Conservation (phyloP, 139 green algal genomes). For the Chlamydomonas eustigma region DNA sequence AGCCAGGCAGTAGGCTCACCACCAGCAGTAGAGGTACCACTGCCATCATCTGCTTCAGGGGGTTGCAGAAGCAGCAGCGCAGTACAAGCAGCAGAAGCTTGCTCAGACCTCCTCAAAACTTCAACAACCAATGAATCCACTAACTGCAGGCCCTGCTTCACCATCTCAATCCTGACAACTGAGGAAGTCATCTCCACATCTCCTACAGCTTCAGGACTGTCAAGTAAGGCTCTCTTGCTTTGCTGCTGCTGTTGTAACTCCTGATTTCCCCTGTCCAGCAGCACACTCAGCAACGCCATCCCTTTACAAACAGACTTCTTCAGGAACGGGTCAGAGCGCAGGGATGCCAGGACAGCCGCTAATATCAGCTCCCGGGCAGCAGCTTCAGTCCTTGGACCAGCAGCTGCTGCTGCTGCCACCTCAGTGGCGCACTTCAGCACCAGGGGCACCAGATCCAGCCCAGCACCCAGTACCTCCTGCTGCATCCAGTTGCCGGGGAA, state of each 20-base stretch:
- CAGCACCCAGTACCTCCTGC: background rate
- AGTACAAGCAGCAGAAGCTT: background rate
- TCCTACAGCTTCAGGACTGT: too few species aligned
- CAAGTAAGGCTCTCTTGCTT: background rate
- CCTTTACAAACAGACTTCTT: slow-evolving; percentile 39
- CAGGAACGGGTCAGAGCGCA: slow-evolving; percentile 43
- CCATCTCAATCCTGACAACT: background rate
- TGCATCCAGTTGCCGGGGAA: background rate
- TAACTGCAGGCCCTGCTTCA: slow-evolving; percentile 14
- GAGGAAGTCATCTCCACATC: background rate
- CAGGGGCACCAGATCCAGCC: background rate
- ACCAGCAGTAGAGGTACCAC: background rate
- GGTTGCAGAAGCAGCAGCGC: background rate
- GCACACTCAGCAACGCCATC: slow-evolving; percentile 31
- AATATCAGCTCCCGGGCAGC: slow-evolving; percentile 19
- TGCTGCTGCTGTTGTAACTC: slow-evolving; percentile 1
- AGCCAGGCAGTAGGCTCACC: slow-evolving; percentile 9
- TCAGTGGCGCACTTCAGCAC: background rate
- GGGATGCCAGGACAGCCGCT: slow-evolving; percentile 29
- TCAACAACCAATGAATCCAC: background rate
- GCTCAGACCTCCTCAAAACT: background rate
- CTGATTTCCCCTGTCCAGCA: background rate
- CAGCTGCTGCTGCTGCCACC: background rate
- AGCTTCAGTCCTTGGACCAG: background rate
- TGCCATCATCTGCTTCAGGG: slow-evolving; percentile 2